Base-by-base conservation (phyloP, 768 basidiomycete species). In the Boletus sp. region DNA sequence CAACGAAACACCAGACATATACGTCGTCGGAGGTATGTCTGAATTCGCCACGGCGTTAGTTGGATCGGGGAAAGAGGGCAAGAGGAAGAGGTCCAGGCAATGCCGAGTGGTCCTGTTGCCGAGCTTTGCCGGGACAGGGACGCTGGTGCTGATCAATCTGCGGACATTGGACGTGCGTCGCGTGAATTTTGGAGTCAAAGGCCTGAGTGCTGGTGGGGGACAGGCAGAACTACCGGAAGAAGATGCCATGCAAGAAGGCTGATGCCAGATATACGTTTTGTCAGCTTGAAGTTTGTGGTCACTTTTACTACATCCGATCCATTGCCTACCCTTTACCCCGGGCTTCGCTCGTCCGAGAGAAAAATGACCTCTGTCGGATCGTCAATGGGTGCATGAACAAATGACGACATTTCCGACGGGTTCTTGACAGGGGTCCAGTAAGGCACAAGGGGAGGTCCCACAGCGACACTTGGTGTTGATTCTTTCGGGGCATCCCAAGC, bases 1-100 rank as follows among this genome's bases (percentile, higher is more conserved):
- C 32, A 63, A 74, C n/a, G 80, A 86, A 65, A 87, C 92, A 9
- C 97, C 97, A 15, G 84, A 97, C 66, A 71, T 98, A 29, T 98
- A 98, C 69, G 77, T 95, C 60, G 78, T 95, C n/a, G 97, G 97
- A 33, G 91, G 91, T 56, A 95, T 98, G 72, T 84, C 87, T 30
- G 74, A 74, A 55, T 98, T 98, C 63, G 82, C 78, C 51, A 96
- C 94, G 4, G 79, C 81, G 48, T 55, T 95, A 37, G 81, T 91
- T 6, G 71, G 72, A 55, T 56, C 64, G 32, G 68, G 78, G 65
- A 59, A 69, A 42, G 67, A 59, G 51, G 50, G 63, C 60, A 61
- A 61, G 42, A 47, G 21, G 30, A 59, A 72, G 65, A 53, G 7
- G 27, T 48, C 62, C 29, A 74, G 71, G 58, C 73, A 66, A 60